Percentiles rank a stretch among this genome's conserved stretches.
Conservation (phyloP, 805 yeast species). For the Sugiyamaella mastotermitis region DNA sequence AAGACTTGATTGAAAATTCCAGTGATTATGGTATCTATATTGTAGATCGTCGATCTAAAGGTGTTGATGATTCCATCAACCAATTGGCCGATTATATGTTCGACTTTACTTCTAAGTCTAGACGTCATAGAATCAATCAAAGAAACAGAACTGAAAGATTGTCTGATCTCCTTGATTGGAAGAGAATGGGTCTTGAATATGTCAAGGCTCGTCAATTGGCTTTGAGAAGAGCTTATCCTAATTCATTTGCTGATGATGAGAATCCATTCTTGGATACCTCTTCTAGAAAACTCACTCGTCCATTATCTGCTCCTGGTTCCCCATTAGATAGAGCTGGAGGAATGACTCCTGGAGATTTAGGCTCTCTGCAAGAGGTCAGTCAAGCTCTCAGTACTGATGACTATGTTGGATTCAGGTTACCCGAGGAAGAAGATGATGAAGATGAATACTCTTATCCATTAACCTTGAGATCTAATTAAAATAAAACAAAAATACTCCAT, state of each 20-base stretch:
- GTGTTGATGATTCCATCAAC: constrained; percentile 87
- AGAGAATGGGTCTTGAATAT: constrained; percentile 95
- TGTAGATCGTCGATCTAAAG: constrained; percentile 88
- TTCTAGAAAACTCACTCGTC: constrained; percentile 66
- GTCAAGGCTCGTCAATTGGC: constrained; percentile 91
- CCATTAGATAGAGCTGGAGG: constrained; percentile 69
- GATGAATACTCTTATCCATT: constrained; percentile 27
- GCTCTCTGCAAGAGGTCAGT: constrained; percentile 87
- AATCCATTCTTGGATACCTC: constrained; percentile 25
- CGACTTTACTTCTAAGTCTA: constrained; percentile 78
- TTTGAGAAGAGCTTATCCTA: constrained; percentile 89
- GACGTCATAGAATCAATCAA: constrained; percentile 96
- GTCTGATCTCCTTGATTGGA: constrained; percentile 93
- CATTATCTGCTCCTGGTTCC: constrained; percentile 95
- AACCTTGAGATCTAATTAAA: constrained; percentile 11
- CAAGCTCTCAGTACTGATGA: constrained; percentile 69
- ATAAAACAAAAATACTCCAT: no score
- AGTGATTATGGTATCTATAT: constrained; percentile 95
- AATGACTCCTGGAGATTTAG: constrained; percentile 98
- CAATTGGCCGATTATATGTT: constrained; percentile 87
- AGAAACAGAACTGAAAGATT: constrained; percentile 94
- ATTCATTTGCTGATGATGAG: constrained; percentile 43
- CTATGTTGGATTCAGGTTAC: constrained; percentile 44
- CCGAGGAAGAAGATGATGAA: constrained; percentile 33
- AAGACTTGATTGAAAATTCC: constrained; percentile 89